Evolutionary conservation across 148 eudicot genomes (phyloP).

Genomic region (Dysphania ambrosioides): DNA sequence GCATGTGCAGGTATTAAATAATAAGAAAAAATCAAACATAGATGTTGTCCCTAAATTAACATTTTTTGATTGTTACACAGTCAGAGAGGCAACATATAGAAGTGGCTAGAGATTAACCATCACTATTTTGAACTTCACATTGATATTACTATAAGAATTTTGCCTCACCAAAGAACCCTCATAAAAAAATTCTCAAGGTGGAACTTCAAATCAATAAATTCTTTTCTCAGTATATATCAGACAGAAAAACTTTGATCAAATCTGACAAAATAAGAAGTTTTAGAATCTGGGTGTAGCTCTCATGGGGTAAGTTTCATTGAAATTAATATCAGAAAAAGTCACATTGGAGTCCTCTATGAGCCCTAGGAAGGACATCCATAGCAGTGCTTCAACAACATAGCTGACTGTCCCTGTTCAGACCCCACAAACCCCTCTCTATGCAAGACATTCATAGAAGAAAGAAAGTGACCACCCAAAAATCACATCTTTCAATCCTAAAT

Average conservation of each 20-base stretch:
- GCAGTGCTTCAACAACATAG: neutral
- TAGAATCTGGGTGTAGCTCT: neutral
- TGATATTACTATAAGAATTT: no score
- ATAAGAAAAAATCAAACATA: no score
- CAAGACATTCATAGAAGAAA: neutral
- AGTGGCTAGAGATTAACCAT: no score
- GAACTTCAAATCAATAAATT: neutral
- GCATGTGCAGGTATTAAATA: neutral
- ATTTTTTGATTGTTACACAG: no score
- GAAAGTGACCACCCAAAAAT: neutral
- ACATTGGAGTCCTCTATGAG: neutral
- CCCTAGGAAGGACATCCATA: no score
- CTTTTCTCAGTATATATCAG: neutral
- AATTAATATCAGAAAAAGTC: neutral
- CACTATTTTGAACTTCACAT: no score
- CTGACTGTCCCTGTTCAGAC: neutral
- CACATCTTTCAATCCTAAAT: no score
- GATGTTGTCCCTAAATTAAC: no score
- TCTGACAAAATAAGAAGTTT: neutral
- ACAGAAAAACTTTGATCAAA: no score
- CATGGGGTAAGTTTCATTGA: neutral
- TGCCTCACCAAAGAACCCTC: neutral
- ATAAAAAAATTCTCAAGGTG: neutral
- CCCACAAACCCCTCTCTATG: neutral
- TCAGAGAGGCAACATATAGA: no score